These are phyloP conservation scores for Jamesozyma lodderae DNA, from an alignment of 805 yeast genomes.

Conservation along the genomic window DNA sequence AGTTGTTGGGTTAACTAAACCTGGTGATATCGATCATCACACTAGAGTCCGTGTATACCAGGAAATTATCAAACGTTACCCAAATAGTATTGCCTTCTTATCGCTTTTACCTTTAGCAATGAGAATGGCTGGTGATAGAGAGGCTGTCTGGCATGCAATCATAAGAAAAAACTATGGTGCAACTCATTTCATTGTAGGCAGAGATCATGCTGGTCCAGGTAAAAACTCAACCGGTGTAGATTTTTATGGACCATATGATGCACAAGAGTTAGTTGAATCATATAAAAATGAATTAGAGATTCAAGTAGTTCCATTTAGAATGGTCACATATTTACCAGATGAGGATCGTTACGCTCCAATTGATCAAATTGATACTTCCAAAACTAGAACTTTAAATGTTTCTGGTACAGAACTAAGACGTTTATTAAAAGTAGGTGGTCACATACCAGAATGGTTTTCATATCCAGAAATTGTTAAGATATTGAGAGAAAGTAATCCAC, in stretches of 20 bases:
- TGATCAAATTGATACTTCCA: conserved; percentile 69
- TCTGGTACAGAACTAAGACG: conserved; percentile 93
- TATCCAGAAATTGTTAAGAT: conserved; percentile 93
- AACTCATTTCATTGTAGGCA: conserved; percentile 92
- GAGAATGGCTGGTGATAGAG: conserved; percentile 99
- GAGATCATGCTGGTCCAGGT: conserved; percentile 99
- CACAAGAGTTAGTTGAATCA: conserved; percentile 77
- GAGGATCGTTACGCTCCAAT: conserved; percentile 92
- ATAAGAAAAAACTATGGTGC: conserved; percentile 96
- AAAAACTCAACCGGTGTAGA: conserved; percentile 79
- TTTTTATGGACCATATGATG: conserved; percentile 95
- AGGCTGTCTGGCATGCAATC: conserved; percentile 97
- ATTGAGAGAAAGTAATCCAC: conserved; percentile 86
- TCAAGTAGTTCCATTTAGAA: conserved; percentile 90
- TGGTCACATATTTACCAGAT: conserved; percentile 93
- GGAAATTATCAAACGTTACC: conserved; percentile 85
- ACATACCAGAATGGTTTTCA: conserved; percentile 94
- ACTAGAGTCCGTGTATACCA: conserved; percentile 93
- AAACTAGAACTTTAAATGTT: conserved; percentile 75
- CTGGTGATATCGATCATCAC: conserved; percentile 96
- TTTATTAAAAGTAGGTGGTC: conserved; percentile 74
- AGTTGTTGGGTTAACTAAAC: conserved; percentile 93
- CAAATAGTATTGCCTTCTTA: conserved; percentile 85
- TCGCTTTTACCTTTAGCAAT: conserved; percentile 88
- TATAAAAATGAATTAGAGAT: conserved; percentile 72